Percentiles rank a stretch among this genome's conserved stretches.
phyloP scores from a whole-genome alignment of 2,329 filamentous ascomycete genomes.

The Blumeriella jaapii region DNA sequence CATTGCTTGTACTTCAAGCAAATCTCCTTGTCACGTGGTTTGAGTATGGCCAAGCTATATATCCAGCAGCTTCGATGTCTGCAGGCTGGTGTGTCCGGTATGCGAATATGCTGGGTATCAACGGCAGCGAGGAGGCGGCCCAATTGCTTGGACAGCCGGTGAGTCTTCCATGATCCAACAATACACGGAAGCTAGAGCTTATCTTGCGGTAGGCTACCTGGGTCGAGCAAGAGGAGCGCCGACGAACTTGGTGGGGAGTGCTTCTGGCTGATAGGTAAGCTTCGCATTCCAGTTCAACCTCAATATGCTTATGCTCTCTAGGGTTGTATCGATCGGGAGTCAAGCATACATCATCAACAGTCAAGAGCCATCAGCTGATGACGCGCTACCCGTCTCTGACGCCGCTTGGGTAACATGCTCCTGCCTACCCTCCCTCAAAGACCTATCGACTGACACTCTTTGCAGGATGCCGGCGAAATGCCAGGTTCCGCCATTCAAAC shows the following conservation, averaged over 20 bases:
- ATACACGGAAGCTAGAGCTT: background rate
- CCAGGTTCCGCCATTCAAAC: conserved; percentile 21
- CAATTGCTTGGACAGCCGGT: conserved; percentile 30
- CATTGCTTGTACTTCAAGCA: conserved; percentile 35
- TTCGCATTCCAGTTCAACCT: background rate
- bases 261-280: conserved; percentile 34
- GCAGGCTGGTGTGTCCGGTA: conserved; percentile 35
- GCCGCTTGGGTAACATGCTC: conserved; percentile 29
- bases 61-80: conserved; percentile 39
- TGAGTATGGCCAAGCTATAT: conserved; percentile 38
- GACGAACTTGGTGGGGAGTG: conserved; percentile 38
- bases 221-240: conserved; percentile 36
- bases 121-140: conserved; percentile 27
- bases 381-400: conserved; percentile 26
- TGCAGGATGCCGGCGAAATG: conserved; percentile 30
- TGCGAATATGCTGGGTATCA: conserved; percentile 35
- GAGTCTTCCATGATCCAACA: conserved; percentile 8
- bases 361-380: conserved; percentile 22
- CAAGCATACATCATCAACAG: conserved; percentile 22
- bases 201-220: conserved; percentile 29
- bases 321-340: conserved; percentile 24
- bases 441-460: conserved; percentile 3
- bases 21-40: conserved; percentile 36
- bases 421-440: background rate
- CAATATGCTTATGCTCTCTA: conserved; percentile 12